A percentile compares a stretch with the other conserved stretches of the same genome.
phyloP scores from a whole-genome alignment of 352 stramenopile genomes.

The Globisporangium barbulae region DNA sequence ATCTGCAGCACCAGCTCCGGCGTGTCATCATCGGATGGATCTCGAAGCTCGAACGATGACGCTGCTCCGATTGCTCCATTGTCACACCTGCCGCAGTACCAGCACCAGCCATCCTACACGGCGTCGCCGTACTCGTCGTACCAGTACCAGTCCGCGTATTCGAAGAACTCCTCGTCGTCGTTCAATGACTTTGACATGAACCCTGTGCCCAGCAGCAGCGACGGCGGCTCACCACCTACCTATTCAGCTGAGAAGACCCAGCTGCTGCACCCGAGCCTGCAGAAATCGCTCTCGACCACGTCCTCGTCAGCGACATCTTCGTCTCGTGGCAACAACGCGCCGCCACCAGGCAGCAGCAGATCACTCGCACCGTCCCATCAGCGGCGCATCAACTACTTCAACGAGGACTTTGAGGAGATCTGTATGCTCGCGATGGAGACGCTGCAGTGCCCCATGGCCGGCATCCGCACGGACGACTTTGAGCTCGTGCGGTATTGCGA shows the following conservation, averaged over 20 bases:
- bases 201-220: constrained; percentile 15
- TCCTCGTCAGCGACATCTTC: constrained; percentile 20
- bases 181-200: constrained; percentile 47
- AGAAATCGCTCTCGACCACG: constrained; percentile 25
- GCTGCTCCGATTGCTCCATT: constrained; percentile 10
- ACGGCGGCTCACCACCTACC: not conserved
- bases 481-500: constrained; percentile 84
- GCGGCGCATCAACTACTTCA: constrained; percentile 82
- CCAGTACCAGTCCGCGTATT: constrained; percentile 14
- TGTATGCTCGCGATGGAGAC: constrained; percentile 87
- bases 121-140: not conserved
- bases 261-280: constrained; percentile 16
- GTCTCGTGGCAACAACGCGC: not conserved
- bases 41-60: constrained; percentile 24
- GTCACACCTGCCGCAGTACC: constrained; percentile 1
- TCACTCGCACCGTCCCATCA: constrained; percentile 16
- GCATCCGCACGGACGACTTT: constrained; percentile 85
- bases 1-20: constrained; percentile 43
- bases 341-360: constrained; percentile 30
- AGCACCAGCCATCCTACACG: not conserved
- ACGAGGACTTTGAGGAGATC: constrained; percentile 88
- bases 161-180: constrained; percentile 30
- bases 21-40: constrained; percentile 41
- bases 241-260: constrained; percentile 12
- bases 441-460: constrained; percentile 80